Evolutionary conservation across 768 basidiomycete species (phyloP).

Genomic region (Tricholoma furcatifolium): DNA sequence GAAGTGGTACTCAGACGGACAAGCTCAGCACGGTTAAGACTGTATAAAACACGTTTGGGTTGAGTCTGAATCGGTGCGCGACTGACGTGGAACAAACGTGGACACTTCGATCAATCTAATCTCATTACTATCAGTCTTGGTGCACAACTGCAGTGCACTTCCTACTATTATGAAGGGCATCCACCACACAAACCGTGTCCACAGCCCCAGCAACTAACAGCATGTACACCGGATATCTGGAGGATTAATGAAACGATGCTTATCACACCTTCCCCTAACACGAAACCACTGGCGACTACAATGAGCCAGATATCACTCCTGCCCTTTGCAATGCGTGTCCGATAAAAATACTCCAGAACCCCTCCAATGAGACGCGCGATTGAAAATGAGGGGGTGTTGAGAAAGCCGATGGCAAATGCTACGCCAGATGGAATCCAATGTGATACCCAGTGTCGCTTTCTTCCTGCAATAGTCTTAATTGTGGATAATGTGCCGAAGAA

Average conservation of each 20-base stretch:
- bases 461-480: constrained; percentile 59
- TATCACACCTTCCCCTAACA: constrained; percentile 90
- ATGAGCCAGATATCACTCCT: constrained; percentile 71
- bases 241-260: constrained; percentile 79
- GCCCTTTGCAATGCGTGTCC: constrained; percentile 49
- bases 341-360: constrained; percentile 70
- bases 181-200: constrained; percentile 69
- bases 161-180: constrained; percentile 44
- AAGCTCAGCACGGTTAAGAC: neutral
- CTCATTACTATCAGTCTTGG: no score
- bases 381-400: constrained; percentile 95
- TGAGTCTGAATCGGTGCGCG: neutral
- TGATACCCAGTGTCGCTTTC: constrained; percentile 49
- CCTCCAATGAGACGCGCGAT: constrained; percentile 91
- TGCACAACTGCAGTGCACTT: no score
- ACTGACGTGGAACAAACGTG: constrained; percentile 37
- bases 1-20: neutral
- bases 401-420: constrained; percentile 93
- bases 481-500: constrained; percentile 69
- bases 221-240: constrained; percentile 71
- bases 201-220: constrained; percentile 87
- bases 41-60: neutral
- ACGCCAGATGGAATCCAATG: constrained; percentile 90
- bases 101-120: neutral
- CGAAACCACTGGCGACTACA: constrained; percentile 92